Evolutionary conservation across 208 protist species (phyloP), one percentile per base, ranked within the genome.

Genomic region (Acanthamoeba polyphaga): DNA sequence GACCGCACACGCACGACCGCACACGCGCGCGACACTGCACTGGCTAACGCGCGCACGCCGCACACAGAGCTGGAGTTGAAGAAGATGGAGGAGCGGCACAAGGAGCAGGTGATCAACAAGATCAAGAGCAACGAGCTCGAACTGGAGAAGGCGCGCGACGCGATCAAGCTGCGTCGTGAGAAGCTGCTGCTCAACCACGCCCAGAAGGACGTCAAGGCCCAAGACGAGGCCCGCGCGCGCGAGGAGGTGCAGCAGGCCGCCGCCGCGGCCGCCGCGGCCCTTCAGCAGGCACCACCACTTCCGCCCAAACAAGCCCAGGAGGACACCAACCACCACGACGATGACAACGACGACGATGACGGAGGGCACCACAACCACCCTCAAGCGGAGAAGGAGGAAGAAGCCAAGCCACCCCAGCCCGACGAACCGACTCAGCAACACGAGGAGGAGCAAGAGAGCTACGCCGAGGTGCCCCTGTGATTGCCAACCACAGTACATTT

Each of bases 91-190:
- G 74, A 84, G 46, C 74, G 74, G 17, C 74, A 84, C 19, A 84
- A 84, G 74, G 74, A 49, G 74, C 74, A 84, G 9, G 19, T 46
- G 38, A 17, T 84, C 19, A 55, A 53, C 19, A 84, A n/a, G 74
- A 51, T 84, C 74, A 46, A 53, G 38, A 84, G 32, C 43, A 84
- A 84, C 74, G 74, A 84, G 46, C 24, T 84, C 38, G 74, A 84
- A 43, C 34, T 84, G 19, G 74, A 84, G 74, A 84, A 84, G 46
- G 74, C 74, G 43, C 74, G 46, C 19, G 74, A 84, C 22, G 74
- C 74, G 9, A 84, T 84, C 74, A 84, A 84, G 74, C 74, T 84
- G 46, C 74, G 74, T 8, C 74, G 74, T 15, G 74, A 84, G 46
- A 84, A 84, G 46, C 9, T 84, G 46, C 74, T 46, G 22, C 74